A percentile compares a stretch with the other conserved stretches of the same genome.
Conservation (phyloP, 352 stramenopile genomes). For the Phytophthora pisi region DNA sequence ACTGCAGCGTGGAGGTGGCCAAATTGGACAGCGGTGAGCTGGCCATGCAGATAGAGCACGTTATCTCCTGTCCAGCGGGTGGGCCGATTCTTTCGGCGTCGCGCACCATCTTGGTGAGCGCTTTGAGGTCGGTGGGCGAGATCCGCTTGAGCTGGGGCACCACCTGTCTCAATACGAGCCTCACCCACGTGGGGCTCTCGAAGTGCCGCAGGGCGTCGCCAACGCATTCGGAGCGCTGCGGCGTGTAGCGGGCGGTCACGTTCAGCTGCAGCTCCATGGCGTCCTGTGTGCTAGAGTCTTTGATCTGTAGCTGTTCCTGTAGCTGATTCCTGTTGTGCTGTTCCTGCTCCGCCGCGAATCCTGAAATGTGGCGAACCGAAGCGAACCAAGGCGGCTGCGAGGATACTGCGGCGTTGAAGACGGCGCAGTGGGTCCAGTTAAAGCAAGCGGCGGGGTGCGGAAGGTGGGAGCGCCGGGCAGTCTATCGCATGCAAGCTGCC, state of each 20-base stretch:
- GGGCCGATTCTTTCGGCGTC: slow-evolving; percentile 21
- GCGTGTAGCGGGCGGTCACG: slow-evolving; percentile 16
- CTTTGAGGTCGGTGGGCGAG: slow-evolving; percentile 20
- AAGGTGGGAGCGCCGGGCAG: slow-evolving; percentile 28
- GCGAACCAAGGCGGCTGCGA: background rate
- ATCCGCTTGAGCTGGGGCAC: slow-evolving; percentile 26
- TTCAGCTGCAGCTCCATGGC: slow-evolving; percentile 30
- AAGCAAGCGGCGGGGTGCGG: slow-evolving; percentile 5
- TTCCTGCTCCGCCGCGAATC: slow-evolving; percentile 1
- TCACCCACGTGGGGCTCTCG: slow-evolving; percentile 23
- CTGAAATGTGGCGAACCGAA: slow-evolving; percentile 20
- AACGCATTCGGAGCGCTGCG: slow-evolving; percentile 6
- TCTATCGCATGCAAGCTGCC: slow-evolving; percentile 30
- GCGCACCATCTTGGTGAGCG: slow-evolving; percentile 35
- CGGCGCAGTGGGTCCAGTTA: slow-evolving; percentile 5
- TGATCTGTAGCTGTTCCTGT: background rate
- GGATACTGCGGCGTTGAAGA: slow-evolving; percentile 12
- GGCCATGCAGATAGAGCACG: slow-evolving; percentile 90
- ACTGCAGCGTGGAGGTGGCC: slow-evolving; percentile 42
- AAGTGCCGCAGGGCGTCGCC: slow-evolving; percentile 27
- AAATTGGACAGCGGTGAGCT: slow-evolving; percentile 21
- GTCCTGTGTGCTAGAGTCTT: background rate
- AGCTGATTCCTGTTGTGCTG: background rate
- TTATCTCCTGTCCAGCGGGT: slow-evolving; percentile 27
- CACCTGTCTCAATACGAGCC: slow-evolving; percentile 22